Evolutionary conservation across 371 early-diverging fungal species (phyloP).

Genomic region (Parasitella parasitica): DNA sequence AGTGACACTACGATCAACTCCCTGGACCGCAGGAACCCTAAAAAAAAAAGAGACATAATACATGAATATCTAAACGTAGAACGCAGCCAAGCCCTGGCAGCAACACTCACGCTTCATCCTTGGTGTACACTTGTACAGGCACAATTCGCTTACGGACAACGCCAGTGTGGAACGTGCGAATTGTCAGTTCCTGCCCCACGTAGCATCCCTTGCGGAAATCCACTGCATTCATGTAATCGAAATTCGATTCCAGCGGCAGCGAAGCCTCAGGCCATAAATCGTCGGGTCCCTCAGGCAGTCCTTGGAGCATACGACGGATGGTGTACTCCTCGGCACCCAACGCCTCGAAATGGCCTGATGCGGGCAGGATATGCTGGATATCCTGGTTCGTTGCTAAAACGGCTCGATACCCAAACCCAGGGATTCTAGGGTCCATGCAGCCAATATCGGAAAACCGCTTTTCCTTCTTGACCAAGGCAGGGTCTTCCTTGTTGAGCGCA

Average conservation of each 20-base stretch:
- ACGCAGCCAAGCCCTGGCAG: too few species aligned
- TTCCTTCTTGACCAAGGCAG: constrained; percentile 40
- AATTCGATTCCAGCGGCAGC: constrained; percentile 88
- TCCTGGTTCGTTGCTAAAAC: constrained; percentile 34
- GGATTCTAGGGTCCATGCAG: constrained; percentile 55
- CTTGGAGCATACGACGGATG: constrained; percentile 76
- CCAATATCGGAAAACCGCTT: constrained; percentile 53
- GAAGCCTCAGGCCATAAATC: constrained; percentile 75
- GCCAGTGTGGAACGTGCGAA: constrained; percentile 94
- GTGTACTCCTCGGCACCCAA: constrained; percentile 62
- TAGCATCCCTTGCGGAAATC: constrained; percentile 98
- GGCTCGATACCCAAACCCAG: constrained; percentile 62
- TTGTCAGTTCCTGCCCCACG: constrained; percentile 96
- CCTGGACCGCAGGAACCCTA: constrained; percentile 39
- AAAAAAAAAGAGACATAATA: too few species aligned
- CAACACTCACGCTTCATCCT: constrained; percentile 39
- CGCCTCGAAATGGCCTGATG: constrained; percentile 39
- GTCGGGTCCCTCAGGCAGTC: constrained; percentile 87
- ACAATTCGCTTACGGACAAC: constrained; percentile 91
- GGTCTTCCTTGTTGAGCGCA: constrained; percentile 22
- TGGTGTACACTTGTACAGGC: constrained; percentile 68
- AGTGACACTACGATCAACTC: constrained; percentile 27
- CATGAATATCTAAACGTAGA: neutral
- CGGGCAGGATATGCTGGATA: constrained; percentile 21
- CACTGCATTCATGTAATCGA: constrained; percentile 92